phyloP scores from a whole-genome alignment of 2,329 filamentous ascomycete species.

The Colletotrichum lindemuthianum region DNA sequence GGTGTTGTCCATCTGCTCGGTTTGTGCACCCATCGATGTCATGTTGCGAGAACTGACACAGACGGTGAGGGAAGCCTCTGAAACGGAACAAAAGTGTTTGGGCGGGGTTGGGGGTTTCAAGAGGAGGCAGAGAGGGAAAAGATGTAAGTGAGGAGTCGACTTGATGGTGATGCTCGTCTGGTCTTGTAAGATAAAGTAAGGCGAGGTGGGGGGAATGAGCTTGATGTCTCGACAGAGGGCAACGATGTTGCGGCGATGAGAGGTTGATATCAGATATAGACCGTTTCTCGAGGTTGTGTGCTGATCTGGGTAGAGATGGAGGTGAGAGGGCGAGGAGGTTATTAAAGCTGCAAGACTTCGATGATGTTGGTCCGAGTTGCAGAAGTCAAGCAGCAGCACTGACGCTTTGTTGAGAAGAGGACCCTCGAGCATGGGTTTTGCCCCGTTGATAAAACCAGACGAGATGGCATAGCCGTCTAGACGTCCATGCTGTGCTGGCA shows the following conservation, averaged over 20 bases:
- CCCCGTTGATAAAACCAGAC: slow-evolving; percentile 30
- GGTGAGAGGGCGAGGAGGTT: not conserved
- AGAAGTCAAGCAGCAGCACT: slow-evolving; percentile 4
- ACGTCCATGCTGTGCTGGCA: slow-evolving; percentile 9
- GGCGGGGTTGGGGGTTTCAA: slow-evolving; percentile 22
- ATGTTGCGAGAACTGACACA: slow-evolving; percentile 4
- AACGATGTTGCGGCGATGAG: not conserved
- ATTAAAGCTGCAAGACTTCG: slow-evolving; percentile 24
- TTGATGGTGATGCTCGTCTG: not conserved
- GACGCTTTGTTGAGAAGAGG: slow-evolving; percentile 1
- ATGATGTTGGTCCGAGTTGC: slow-evolving; percentile 13
- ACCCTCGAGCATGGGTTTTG: slow-evolving; percentile 24
- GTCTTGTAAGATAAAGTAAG: no score
- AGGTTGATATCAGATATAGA: slow-evolving; percentile 17
- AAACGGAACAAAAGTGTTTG: slow-evolving; percentile 12
- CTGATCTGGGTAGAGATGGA: slow-evolving; percentile 1
- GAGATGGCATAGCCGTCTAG: slow-evolving; percentile 3
- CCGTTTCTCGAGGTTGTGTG: slow-evolving; percentile 1
- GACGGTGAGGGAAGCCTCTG: not conserved
- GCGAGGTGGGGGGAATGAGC: not conserved
- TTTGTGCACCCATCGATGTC: slow-evolving; percentile 18
- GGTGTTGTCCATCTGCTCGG: slow-evolving; percentile 9
- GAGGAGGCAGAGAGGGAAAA: not conserved
- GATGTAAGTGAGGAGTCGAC: slow-evolving; percentile 9
- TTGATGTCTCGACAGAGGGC: slow-evolving; percentile 14